Evolutionary conservation across 345 rosid species (phyloP), one percentile per base, ranked within the genome.

Genomic region (Pseudoturritis turrita): DNA sequence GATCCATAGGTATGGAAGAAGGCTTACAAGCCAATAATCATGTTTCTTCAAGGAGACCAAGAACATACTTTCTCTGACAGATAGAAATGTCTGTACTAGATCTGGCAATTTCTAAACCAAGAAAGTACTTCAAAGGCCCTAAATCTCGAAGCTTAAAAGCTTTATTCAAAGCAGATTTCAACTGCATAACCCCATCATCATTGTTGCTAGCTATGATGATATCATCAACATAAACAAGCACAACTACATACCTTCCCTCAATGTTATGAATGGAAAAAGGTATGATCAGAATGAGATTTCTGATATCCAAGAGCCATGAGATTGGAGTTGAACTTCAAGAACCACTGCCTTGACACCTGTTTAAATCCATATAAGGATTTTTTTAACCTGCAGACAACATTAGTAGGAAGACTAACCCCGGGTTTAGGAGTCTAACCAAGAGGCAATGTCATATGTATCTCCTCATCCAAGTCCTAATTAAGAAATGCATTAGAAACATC

Each of bases 221-320:
- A 1, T 61, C 66, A n/a, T 61, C 66, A 9, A 61, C 52, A 15
- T 61, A 41, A 0, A 61, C 35, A 9, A 61, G 5, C 0, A 61
- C 19, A 0, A 1, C 19, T 1, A 61, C 3, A 5, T 5, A 12
- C 0, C 4, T 17, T 4, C 5, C 10, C 10, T 31, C 10, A 31
- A 2, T n/a, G n/a, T n/a, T n/a, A n/a, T n/a, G n/a, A n/a, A n/a
- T n/a, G n/a, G 8, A 31, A 31, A 7, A 7, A 8, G 10, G 36
- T 31, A 6, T 31, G 36, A 7, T 31, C 36, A 1, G 10, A 1
- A 1, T 1, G 2, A 6, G 36, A 6, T 31, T 31, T 7, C 1
- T 1, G 0, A 6, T 7, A 31, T 0, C 10, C 10, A 0, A 31
- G 3, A 31, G 2, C 2, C 10, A 7, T 1, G 0, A 31, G 3